A percentile compares a stretch with the other conserved stretches of the same genome.
These are phyloP conservation scores for Bromus sterilis DNA, from an alignment of 176 grass and related monocot genomes.

Conservation along the genomic window DNA sequence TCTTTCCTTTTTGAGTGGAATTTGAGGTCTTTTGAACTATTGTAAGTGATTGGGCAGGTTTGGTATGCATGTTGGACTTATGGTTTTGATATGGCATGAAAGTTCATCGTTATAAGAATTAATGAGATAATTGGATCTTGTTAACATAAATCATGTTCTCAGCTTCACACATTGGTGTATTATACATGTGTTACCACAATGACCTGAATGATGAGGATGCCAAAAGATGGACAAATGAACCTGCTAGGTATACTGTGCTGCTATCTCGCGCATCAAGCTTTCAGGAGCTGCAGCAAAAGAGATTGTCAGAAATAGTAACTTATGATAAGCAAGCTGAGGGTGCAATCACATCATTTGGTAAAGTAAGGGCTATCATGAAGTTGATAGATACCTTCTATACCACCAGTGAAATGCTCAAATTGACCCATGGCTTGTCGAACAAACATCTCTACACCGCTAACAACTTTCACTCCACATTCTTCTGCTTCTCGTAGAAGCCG, in stretches of 20 bases:
- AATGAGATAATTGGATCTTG: not conserved
- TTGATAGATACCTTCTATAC: conserved; percentile 59
- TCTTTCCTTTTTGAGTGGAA: not conserved
- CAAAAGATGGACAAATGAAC: conserved; percentile 24
- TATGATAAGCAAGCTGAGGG: not conserved
- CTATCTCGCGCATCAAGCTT: conserved; percentile 70
- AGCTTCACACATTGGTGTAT: not conserved
- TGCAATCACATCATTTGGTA: not conserved
- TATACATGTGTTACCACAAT: not conserved
- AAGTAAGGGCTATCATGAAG: not conserved
- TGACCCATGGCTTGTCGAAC: conserved; percentile 85
- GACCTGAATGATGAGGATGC: not conserved
- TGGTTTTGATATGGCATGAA: not conserved
- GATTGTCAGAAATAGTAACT: conserved; percentile 9
- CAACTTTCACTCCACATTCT: conserved; percentile 63
- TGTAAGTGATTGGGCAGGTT: not conserved
- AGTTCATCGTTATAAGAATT: not conserved
- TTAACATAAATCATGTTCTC: not conserved
- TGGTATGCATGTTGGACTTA: conserved; percentile 3
- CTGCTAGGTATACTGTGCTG: conserved; percentile 65
- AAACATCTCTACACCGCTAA: conserved; percentile 98
- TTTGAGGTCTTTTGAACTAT: not conserved
- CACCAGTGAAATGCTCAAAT: conserved; percentile 78
- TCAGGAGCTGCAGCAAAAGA: conserved; percentile 68
- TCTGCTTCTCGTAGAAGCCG: conserved; percentile 86